A percentile compares a stretch with the other conserved stretches of the same genome.
Evolutionary conservation across 2,329 filamentous ascomycete genomes (phyloP).

Genomic region (Cordyceps cicadae): DNA sequence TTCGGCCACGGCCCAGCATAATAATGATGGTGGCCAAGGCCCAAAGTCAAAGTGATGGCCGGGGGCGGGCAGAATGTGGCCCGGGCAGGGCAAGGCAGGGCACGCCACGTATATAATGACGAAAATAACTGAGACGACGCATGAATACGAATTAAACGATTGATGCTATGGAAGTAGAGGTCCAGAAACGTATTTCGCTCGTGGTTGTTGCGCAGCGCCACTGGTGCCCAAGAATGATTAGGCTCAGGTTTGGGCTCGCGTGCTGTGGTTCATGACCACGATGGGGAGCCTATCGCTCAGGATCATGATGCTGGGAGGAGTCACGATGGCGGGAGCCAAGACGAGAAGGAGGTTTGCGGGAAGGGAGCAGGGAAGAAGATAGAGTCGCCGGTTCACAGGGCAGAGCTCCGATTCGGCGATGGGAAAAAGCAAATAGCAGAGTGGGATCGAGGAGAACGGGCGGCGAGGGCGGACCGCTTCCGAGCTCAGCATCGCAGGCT

Average conservation of each 20-base stretch:
- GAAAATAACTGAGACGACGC: conserved; percentile 2
- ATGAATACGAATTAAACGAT: neutral
- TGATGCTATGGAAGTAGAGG: neutral
- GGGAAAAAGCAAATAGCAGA: neutral
- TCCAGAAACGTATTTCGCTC: neutral
- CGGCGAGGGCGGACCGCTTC: conserved; percentile 6
- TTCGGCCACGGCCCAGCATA: conserved; percentile 27
- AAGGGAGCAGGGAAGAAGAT: neutral
- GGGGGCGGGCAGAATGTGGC: neutral
- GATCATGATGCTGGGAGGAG: conserved; percentile 1
- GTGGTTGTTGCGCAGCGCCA: neutral
- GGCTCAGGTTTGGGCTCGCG: neutral
- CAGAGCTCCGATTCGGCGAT: conserved; percentile 5
- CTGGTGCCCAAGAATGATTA: conserved; percentile 7
- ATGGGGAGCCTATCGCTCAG: neutral
- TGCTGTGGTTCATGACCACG: neutral
- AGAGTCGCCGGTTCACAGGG: neutral
- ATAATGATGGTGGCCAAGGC: neutral
- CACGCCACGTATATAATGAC: conserved; percentile 3
- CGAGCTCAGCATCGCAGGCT: neutral
- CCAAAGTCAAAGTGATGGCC: neutral
- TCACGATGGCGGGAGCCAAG: conserved; percentile 6
- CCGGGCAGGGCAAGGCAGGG: neutral
- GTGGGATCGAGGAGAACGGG: neutral
- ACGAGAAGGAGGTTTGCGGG: neutral